phyloP scores from a whole-genome alignment of 2,329 filamentous ascomycete species.

The Arthrobotrys megalospora region DNA sequence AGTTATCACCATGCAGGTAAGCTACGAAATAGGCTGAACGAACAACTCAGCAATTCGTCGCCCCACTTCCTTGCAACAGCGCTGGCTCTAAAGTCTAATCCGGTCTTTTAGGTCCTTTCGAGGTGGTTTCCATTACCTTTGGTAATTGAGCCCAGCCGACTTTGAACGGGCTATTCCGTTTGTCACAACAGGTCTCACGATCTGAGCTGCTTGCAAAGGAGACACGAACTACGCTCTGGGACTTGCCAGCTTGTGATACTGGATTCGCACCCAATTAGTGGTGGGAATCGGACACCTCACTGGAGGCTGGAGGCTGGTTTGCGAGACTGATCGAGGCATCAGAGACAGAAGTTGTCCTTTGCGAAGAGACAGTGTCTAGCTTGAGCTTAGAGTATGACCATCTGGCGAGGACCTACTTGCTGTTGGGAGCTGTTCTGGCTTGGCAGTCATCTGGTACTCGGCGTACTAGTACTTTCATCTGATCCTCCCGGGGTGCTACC shows the following conservation, averaged over 20 bases:
- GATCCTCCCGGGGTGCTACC: slow-evolving; percentile 3
- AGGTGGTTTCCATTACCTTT: slow-evolving; percentile 23
- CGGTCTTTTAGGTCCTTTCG: slow-evolving; percentile 19
- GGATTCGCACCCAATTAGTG: background rate
- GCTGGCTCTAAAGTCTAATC: slow-evolving; percentile 13
- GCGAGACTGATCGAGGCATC: slow-evolving; percentile 33
- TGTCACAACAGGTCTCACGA: slow-evolving; percentile 27
- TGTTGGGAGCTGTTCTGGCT: slow-evolving; percentile 12
- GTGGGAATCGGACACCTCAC: slow-evolving; percentile 15
- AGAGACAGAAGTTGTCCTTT: slow-evolving; percentile 32
- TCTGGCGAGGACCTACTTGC: slow-evolving; percentile 4
- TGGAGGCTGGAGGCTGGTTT: slow-evolving; percentile 2
- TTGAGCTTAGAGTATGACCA: background rate
- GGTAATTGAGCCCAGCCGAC: background rate
- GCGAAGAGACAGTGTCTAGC: slow-evolving; percentile 44
- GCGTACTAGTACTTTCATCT: slow-evolving; percentile 40
- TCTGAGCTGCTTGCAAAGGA: slow-evolving; percentile 12
- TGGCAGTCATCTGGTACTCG: slow-evolving; percentile 15
- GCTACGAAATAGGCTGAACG: slow-evolving; percentile 51
- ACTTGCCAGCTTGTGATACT: slow-evolving; percentile 10
- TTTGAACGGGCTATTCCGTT: slow-evolving; percentile 17
- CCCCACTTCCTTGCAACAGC: slow-evolving; percentile 23
- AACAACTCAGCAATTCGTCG: slow-evolving; percentile 54
- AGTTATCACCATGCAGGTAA: slow-evolving; percentile 56
- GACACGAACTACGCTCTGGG: background rate